Evolutionary conservation across 2,329 filamentous ascomycete species (phyloP).

Genomic region (Sporothrix brunneoviolacea): DNA sequence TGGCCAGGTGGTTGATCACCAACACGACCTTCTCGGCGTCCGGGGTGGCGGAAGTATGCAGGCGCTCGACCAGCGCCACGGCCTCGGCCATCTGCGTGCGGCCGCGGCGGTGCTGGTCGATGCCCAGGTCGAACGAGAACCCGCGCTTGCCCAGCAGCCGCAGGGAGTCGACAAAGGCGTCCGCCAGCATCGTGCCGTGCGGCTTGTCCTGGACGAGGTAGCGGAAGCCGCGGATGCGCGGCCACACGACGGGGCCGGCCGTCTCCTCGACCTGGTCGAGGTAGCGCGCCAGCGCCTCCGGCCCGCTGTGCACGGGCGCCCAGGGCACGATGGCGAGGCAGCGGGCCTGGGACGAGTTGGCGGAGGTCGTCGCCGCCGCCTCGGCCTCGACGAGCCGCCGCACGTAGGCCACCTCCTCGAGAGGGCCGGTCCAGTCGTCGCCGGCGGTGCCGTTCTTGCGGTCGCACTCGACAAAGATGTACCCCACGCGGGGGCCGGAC

Average conservation of each 20-base stretch:
- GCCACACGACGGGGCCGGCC: slow-evolving; percentile 59
- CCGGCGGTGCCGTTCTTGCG: slow-evolving; percentile 56
- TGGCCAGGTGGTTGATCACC: slow-evolving; percentile 82
- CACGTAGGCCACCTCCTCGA: slow-evolving; percentile 66
- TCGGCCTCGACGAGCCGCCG: slow-evolving; percentile 57
- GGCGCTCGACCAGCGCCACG: slow-evolving; percentile 60
- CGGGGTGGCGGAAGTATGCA: slow-evolving; percentile 48
- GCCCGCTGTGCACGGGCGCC: slow-evolving; percentile 70
- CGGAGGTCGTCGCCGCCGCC: slow-evolving; percentile 28
- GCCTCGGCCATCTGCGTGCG: slow-evolving; percentile 66
- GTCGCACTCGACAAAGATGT: slow-evolving; percentile 80
- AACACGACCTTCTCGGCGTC: slow-evolving; percentile 57
- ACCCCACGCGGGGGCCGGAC: slow-evolving; percentile 49
- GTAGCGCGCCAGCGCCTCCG: slow-evolving; percentile 56
- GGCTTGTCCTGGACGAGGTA: slow-evolving; percentile 78
- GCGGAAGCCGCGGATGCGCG: slow-evolving; percentile 68
- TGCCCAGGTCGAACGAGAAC: slow-evolving; percentile 73
- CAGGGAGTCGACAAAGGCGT: slow-evolving; percentile 58
- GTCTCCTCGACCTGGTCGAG: slow-evolving; percentile 52
- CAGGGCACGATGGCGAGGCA: slow-evolving; percentile 72
- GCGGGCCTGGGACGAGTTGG: slow-evolving; percentile 40
- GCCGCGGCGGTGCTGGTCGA: slow-evolving; percentile 74
- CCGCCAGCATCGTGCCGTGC: slow-evolving; percentile 54
- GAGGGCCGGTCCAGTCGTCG: slow-evolving; percentile 57
- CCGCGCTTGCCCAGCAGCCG: slow-evolving; percentile 57